Percentiles rank a stretch among this genome's conserved stretches.
Conservation (phyloP, 768 basidiomycete species). For the Pisolithus microcarpus region DNA sequence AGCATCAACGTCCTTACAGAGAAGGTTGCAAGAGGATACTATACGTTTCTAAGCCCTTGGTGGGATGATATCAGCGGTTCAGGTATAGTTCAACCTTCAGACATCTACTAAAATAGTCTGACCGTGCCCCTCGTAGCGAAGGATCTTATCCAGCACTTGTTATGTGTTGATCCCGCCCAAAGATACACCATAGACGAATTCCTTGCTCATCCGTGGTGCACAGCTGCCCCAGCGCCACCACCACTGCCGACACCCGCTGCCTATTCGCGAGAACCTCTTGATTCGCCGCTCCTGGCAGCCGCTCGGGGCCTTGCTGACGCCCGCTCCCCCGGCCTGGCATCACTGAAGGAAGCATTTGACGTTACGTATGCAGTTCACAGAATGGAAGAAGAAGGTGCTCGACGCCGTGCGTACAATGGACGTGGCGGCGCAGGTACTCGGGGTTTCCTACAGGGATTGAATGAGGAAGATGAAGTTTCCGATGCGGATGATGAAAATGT, state of each 20-base stretch:
- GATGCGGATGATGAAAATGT: constrained; percentile 43
- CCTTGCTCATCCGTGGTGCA: constrained; percentile 93
- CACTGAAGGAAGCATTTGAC: constrained; percentile 97
- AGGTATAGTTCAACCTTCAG: constrained; percentile 39
- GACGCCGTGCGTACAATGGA: constrained; percentile 74
- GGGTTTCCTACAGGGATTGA: constrained; percentile 77
- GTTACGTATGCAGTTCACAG: constrained; percentile 98
- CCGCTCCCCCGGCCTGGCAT: constrained; percentile 86
- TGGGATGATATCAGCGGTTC: constrained; percentile 91
- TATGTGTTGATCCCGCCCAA: constrained; percentile 92
- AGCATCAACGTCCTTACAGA: constrained; percentile 97
- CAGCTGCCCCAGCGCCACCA: constrained; percentile 53
- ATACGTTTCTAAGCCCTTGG: constrained; percentile 98
- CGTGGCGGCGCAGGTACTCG: constrained; percentile 69
- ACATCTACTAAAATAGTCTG: constrained; percentile 4
- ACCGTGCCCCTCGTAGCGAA: constrained; percentile 53
- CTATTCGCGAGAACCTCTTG: constrained; percentile 46
- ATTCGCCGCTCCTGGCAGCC: constrained; percentile 85
- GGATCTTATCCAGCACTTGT: constrained; percentile 88
- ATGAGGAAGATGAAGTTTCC: constrained; percentile 84
- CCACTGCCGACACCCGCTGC: constrained; percentile 59
- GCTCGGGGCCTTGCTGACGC: constrained; percentile 73
- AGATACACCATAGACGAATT: constrained; percentile 99
- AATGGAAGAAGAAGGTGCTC: constrained; percentile 97
- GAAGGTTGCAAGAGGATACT: constrained; percentile 95